Percentiles rank a stretch among this genome's conserved stretches.
Evolutionary conservation across 352 stramenopile species (phyloP).

Genomic region (Saprolegnia diclina): DNA sequence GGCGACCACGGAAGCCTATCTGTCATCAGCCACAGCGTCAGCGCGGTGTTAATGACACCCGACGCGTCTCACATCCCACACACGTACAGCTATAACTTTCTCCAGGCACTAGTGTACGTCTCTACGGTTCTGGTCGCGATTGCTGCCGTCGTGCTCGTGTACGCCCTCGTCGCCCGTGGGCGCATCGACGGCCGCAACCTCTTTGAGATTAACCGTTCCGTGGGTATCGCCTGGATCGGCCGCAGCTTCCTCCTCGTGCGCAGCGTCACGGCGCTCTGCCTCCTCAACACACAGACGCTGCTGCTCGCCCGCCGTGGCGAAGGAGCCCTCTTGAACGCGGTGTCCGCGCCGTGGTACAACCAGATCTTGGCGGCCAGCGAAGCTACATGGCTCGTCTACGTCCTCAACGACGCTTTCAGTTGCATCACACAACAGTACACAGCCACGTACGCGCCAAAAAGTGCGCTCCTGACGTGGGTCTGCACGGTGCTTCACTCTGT

Average conservation of each 20-base stretch:
- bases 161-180: not conserved
- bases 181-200: not conserved
- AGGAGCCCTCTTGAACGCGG: not conserved
- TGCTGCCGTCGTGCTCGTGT: not conserved
- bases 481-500: too few species aligned
- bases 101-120: not conserved
- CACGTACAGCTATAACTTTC: not conserved
- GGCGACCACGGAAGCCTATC: slow-evolving; percentile 4
- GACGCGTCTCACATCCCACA: not conserved
- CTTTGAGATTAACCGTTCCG: not conserved
- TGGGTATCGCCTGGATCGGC: not conserved
- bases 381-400: slow-evolving; percentile 9
- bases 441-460: slow-evolving; percentile 6
- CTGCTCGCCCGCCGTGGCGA: too few species aligned
- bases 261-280: slow-evolving; percentile 1
- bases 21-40: not conserved
- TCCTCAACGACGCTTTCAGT: slow-evolving; percentile 14
- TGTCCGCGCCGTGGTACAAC: slow-evolving; percentile 5
- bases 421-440: slow-evolving; percentile 11
- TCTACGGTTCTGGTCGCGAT: not conserved
- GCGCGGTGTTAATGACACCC: not conserved
- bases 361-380: slow-evolving; percentile 4
- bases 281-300: too few species aligned
- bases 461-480: not conserved
- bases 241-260: not conserved